Evolutionary conservation across 768 basidiomycete genomes (phyloP).

Genomic region (Phaffia tasmanica): DNA sequence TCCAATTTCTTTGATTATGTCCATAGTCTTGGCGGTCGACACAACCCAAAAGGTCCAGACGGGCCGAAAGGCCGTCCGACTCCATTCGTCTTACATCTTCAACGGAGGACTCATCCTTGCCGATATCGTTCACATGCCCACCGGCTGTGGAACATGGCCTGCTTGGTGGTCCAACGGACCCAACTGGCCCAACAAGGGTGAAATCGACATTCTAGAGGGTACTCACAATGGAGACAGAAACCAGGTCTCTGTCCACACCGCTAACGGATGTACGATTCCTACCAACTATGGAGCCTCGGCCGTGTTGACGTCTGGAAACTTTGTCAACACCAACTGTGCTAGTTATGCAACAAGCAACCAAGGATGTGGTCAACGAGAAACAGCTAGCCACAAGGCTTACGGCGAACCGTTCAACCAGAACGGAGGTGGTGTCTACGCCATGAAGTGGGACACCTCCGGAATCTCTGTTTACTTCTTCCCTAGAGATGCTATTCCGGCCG

Average conservation of each 20-base stretch:
- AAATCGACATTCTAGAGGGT: constrained; percentile 24
- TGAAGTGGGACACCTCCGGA: not conserved
- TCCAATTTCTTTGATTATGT: constrained; percentile 63
- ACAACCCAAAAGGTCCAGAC: constrained; percentile 58
- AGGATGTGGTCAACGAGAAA: constrained; percentile 70
- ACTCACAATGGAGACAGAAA: constrained; percentile 1
- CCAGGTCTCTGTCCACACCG: constrained; percentile 13
- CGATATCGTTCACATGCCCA: constrained; percentile 78
- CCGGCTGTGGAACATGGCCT: constrained; percentile 72
- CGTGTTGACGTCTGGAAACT: constrained; percentile 35
- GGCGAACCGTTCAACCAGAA: constrained; percentile 71
- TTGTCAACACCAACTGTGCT: constrained; percentile 35
- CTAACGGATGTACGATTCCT: constrained; percentile 36
- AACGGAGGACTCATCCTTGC: constrained; percentile 60
- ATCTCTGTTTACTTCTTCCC: constrained; percentile 51
- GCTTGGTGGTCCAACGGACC: constrained; percentile 49
- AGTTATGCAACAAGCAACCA: constrained; percentile 36
- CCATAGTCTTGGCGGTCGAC: constrained; percentile 67
- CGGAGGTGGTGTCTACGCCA: constrained; percentile 70
- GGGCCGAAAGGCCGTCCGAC: constrained; percentile 64
- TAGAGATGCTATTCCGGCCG: constrained; percentile 57
- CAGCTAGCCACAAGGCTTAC: constrained; percentile 50
- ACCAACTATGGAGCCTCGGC: constrained; percentile 51
- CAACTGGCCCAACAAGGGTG: constrained; percentile 33
- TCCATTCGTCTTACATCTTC: constrained; percentile 47